Percentiles rank a stretch among this genome's conserved stretches.
Conservation (phyloP, 148 eudicot genomes). For the Euryodendron excelsum region DNA sequence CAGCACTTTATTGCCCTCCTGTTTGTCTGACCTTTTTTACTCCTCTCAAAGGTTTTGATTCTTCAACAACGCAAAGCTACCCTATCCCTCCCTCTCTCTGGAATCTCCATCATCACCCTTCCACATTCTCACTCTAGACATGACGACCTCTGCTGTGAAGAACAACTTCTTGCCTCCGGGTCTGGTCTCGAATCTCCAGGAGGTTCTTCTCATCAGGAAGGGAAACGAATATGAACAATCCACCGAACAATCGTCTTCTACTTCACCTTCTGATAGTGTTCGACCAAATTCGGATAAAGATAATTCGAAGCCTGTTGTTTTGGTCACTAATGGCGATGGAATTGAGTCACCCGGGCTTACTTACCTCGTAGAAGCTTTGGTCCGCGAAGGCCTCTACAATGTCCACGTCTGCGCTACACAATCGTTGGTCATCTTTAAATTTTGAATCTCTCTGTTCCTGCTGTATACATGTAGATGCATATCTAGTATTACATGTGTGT, state of each 20-base stretch:
- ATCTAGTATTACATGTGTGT: too few relatives aligned
- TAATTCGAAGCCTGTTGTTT: constrained; percentile 47
- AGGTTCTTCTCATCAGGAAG: constrained; percentile 46
- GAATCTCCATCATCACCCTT: not conserved
- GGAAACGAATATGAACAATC: constrained; percentile 20
- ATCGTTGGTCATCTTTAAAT: constrained; percentile 41
- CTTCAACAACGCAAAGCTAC: not conserved
- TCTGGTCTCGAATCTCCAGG: constrained; percentile 57
- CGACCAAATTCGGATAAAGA: constrained; percentile 31
- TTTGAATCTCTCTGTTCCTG: not conserved
- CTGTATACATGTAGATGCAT: not conserved
- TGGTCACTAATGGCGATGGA: constrained; percentile 89
- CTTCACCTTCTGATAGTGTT: constrained; percentile 17
- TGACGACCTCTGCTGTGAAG: constrained; percentile 27
- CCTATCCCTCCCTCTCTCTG: not conserved
- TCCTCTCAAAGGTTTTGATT: constrained; percentile 27
- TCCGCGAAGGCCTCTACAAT: constrained; percentile 52
- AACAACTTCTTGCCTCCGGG: constrained; percentile 61
- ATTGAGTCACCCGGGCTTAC: constrained; percentile 70
- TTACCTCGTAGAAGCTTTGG: constrained; percentile 67
- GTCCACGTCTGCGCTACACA: constrained; percentile 84
- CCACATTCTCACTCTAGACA: constrained; percentile 1
- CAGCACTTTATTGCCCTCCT: constrained; percentile 20
- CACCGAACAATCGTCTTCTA: constrained; percentile 20
- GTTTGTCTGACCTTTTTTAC: not conserved